Evolutionary conservation across 345 rosid species (phyloP).

Genomic region (Anacardium occidentale): DNA sequence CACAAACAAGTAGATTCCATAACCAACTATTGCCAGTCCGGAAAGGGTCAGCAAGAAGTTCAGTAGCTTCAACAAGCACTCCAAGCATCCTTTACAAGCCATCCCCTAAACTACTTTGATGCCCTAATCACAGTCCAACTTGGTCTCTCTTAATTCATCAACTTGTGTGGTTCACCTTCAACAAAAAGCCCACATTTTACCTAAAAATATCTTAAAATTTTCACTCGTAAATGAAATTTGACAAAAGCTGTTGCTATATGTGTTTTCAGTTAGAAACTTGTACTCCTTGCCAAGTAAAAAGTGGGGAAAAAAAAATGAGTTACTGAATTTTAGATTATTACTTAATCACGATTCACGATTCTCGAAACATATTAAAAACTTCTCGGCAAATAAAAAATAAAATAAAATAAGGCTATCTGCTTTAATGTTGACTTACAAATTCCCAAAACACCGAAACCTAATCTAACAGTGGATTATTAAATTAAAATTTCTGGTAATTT

Average conservation of each 20-base stretch:
- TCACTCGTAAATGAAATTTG: not conserved
- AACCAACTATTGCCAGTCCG: slow-evolving; percentile 90
- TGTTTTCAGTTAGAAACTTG: not conserved
- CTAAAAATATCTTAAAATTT: not conserved
- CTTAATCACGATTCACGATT: not conserved
- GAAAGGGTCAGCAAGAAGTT: slow-evolving; percentile 71
- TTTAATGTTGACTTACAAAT: not conserved
- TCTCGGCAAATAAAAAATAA: not conserved
- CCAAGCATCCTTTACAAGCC: slow-evolving; percentile 85
- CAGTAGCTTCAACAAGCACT: slow-evolving; percentile 76
- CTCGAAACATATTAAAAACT: not conserved
- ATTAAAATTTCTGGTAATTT: not conserved
- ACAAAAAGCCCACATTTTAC: slow-evolving; percentile 18
- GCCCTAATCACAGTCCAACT: slow-evolving; percentile 12
- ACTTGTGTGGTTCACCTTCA: slow-evolving; percentile 25
- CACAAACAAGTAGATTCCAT: slow-evolving; percentile 92
- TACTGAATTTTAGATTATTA: not conserved
- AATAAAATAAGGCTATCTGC: not conserved
- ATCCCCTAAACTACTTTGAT: slow-evolving; percentile 32
- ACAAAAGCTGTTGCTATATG: not conserved
- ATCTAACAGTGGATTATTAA: not conserved
- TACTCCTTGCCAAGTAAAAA: not conserved
- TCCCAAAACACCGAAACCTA: not conserved
- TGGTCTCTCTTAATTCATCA: slow-evolving; percentile 35
- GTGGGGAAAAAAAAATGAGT: not conserved